phyloP scores from a whole-genome alignment of 2,329 filamentous ascomycete genomes.

The Venturia carpophila region DNA sequence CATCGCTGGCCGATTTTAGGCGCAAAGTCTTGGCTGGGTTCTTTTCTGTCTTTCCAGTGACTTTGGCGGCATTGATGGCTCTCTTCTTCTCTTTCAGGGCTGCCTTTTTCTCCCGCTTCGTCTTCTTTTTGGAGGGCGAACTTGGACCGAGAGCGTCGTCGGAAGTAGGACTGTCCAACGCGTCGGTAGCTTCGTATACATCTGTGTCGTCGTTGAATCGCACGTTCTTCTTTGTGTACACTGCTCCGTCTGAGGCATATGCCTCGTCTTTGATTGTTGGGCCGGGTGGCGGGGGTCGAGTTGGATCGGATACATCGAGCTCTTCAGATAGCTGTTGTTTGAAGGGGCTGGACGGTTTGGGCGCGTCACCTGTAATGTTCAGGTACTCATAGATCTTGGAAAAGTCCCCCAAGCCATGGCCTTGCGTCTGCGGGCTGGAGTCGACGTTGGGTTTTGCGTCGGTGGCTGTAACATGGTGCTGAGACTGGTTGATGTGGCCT shows the following conservation, averaged over 20 bases:
- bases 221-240: constrained; percentile 26
- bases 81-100: constrained; percentile 26
- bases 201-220: constrained; percentile 24
- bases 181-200: constrained; percentile 16
- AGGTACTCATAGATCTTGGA: constrained; percentile 39
- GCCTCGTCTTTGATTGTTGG: constrained; percentile 24
- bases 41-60: constrained; percentile 4
- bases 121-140: constrained; percentile 20
- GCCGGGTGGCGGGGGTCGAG: constrained; percentile 1
- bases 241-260: constrained; percentile 38
- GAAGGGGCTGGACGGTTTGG: constrained; percentile 16
- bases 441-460: neutral
- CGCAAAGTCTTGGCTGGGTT: constrained; percentile 11
- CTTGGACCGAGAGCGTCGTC: constrained; percentile 10
- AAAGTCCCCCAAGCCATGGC: constrained; percentile 37
- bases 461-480: neutral
- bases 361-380: constrained; percentile 28
- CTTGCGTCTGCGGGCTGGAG: neutral
- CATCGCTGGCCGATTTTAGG: constrained; percentile 24
- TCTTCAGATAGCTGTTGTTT: constrained; percentile 4
- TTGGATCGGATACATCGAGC: constrained; percentile 4
- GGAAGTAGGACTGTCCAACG: constrained; percentile 16
- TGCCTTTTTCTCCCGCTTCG: constrained; percentile 21
- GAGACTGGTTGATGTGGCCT: neutral
- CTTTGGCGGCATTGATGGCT: constrained; percentile 22